Evolutionary conservation across 1,284 basidiomycete species (phyloP).

Genomic region (Heterobasidion occidentale): DNA sequence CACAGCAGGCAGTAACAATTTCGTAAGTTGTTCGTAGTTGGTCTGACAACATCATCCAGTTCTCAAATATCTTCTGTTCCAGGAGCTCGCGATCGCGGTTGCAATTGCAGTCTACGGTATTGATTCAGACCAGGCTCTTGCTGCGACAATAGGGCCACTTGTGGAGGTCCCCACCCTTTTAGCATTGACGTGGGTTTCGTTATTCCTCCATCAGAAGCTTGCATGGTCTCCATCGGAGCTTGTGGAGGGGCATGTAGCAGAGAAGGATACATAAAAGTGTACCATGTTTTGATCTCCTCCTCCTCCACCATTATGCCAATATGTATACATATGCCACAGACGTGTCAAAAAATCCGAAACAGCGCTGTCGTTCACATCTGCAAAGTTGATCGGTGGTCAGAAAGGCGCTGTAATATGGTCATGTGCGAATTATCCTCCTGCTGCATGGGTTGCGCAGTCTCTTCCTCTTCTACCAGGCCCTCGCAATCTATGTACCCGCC

Average conservation of each 20-base stretch:
- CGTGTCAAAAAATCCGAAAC: too few species aligned
- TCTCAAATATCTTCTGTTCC: neutral
- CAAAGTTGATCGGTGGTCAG: neutral
- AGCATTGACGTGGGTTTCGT: conserved; percentile 62
- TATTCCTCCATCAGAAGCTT: conserved; percentile 42
- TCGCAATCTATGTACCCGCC: neutral
- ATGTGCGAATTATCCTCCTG: neutral
- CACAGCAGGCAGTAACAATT: conserved; percentile 50
- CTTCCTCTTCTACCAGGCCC: conserved; percentile 1
- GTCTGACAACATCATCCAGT: neutral
- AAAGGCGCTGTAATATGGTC: neutral
- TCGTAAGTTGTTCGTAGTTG: conserved; percentile 24
- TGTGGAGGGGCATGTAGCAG: neutral
- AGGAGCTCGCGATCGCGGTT: conserved; percentile 82
- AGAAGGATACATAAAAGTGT: neutral
- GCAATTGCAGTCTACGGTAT: conserved; percentile 74
- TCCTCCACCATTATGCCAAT: too few species aligned
- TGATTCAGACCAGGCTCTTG: conserved; percentile 66
- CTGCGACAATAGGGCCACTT: conserved; percentile 72
- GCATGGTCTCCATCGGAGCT: conserved; percentile 26
- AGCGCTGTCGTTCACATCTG: neutral
- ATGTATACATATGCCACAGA: too few species aligned
- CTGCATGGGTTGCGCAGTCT: neutral
- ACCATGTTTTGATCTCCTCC: too few species aligned
- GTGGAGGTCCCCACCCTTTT: conserved; percentile 81